Conservation (phyloP, 2,329 filamentous ascomycete genomes). For the Tolypocladium tundrense region DNA sequence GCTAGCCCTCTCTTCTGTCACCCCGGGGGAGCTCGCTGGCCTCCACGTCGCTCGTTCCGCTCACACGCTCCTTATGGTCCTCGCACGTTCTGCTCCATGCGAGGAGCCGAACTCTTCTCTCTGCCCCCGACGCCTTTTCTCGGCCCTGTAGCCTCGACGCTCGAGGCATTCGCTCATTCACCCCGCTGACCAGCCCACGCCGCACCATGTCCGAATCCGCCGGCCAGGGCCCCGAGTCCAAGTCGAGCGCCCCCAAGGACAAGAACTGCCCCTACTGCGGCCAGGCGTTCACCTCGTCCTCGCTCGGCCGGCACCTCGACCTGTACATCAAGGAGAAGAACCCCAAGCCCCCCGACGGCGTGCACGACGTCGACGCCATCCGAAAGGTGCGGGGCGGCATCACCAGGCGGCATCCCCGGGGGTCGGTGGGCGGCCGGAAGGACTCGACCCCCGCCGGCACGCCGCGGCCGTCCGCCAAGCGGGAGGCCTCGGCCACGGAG, state of each 20-base stretch:
- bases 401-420: conserved; percentile 73
- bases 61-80: conserved; percentile 3
- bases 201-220: conserved; percentile 21
- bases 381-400: conserved; percentile 73
- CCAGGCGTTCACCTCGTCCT: conserved; percentile 87
- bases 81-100: conserved; percentile 3
- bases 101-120: conserved; percentile 2
- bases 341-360: conserved; percentile 73
- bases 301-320: conserved; percentile 85
- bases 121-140: background rate
- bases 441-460: conserved; percentile 48
- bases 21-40: background rate
- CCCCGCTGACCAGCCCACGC: background rate
- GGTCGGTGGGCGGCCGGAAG: conserved; percentile 47
- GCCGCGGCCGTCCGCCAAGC: conserved; percentile 30
- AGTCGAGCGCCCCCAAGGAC: conserved; percentile 57
- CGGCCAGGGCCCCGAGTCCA: conserved; percentile 24
- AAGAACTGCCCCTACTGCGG: conserved; percentile 80
- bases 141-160: conserved; percentile 4
- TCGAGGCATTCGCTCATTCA: conserved; percentile 4
- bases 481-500: conserved; percentile 29
- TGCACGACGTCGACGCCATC: conserved; percentile 88
- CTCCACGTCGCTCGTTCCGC: background rate
- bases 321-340: conserved; percentile 92
- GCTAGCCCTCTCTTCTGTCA: background rate